Base-by-base conservation (phyloP, 805 yeast species). In the Debaryomyces tyrocola region DNA sequence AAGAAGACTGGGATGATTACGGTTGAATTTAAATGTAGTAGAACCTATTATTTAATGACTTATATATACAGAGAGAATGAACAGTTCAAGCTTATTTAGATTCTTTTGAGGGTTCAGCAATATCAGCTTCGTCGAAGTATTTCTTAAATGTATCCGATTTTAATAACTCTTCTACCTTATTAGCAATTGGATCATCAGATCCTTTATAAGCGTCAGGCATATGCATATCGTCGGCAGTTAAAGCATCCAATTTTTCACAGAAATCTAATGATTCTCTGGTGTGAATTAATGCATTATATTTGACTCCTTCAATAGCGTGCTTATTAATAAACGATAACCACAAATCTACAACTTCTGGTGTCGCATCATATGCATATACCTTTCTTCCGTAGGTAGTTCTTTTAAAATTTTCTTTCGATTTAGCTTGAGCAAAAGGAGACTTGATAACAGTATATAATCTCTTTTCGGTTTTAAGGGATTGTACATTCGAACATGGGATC, bases 361-460 rank as follows among this genome's bases (percentile, higher is more conserved):
- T 83, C 14, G 96, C 80, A 65, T 94, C 98, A 77, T 81, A 90
- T 24, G 90, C 87, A 54, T 76, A 78, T 53, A 94, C 74, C 49
- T 79, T 64, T 51, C 96, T 81, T 57, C 85, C 82, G 64, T 82
- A 87, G 1, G 98, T 94, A 41, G 80, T 77, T 72, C 98, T 84
- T 72, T 88, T 87, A 69, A 87, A 94, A 74, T 92, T 94, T 72
- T 92, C 96, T 70, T 94, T 94, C 8, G 94, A 79, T 65, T 90
- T 91, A 43, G 97, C 96, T 61, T 89, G 94, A 17, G 87, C 96
- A 64, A 94, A 94, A 1, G 97, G 97, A 3, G 96, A 84, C 64
- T 85, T 81, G 59, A 86, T 90, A 37, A 94, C 96, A 0, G 99
- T 94, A 89, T 96, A 92, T 56, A 90, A 80, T 66, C 92, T 87